These are phyloP conservation scores for Didymosphaeria variabile DNA, from an alignment of 2,329 filamentous ascomycete genomes.

Conservation along the genomic window DNA sequence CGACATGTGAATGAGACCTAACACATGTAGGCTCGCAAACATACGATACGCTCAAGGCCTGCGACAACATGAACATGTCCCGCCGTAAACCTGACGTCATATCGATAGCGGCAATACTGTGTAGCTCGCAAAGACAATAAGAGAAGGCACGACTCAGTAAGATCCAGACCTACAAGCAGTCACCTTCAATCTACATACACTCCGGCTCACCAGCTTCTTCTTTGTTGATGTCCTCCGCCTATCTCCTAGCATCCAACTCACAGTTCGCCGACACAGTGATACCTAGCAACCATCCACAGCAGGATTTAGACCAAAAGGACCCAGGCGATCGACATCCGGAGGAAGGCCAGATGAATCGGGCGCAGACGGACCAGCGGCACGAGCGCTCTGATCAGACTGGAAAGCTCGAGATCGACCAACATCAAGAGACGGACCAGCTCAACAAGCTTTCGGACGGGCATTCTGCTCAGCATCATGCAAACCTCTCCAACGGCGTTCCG, in stretches of 20 bases:
- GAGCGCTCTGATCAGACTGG: not conserved
- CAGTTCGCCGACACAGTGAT: not conserved
- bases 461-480: not conserved
- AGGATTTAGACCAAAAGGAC: not conserved
- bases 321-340: not conserved
- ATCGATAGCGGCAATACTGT: not conserved
- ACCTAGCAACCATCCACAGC: not conserved
- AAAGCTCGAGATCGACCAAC: not conserved
- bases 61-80: not conserved
- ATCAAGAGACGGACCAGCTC: conserved; percentile 1
- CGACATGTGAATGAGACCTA: not conserved
- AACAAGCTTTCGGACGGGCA: conserved; percentile 1
- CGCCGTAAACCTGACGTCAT: conserved; percentile 1
- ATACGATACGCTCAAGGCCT: not conserved
- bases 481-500: conserved; percentile 9
- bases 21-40: not conserved
- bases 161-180: not conserved
- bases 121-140: not conserved
- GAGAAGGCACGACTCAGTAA: not conserved
- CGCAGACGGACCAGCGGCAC: not conserved
- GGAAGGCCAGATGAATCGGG: not conserved
- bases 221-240: conserved; percentile 4
- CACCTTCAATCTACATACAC: not conserved
- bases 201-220: not conserved
- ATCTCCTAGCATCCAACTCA: conserved; percentile 1